A percentile compares a stretch with the other conserved stretches of the same genome.
phyloP scores from a whole-genome alignment of 495 filamentous ascomycete species.

The Oidiodendron maius region DNA sequence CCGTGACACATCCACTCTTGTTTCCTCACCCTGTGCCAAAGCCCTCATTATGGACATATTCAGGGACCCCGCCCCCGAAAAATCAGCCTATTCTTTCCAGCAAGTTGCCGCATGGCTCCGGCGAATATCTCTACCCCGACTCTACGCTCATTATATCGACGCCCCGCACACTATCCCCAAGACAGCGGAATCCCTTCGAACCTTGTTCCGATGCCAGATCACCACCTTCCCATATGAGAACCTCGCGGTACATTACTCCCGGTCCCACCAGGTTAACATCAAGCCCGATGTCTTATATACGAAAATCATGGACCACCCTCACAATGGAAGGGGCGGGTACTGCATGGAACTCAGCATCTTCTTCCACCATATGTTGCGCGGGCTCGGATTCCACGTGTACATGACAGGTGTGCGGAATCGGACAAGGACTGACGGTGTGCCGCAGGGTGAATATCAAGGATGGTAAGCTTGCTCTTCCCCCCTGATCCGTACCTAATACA shows the following conservation, averaged over 20 bases:
- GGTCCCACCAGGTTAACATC: conserved; percentile 44
- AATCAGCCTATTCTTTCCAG: too few relatives aligned
- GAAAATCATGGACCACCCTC: conserved; percentile 52
- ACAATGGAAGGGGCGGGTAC: conserved; percentile 59
- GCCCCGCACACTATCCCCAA: too few relatives aligned
- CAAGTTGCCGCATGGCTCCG: too few relatives aligned
- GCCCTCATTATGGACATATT: too few relatives aligned
- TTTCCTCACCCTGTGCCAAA: too few relatives aligned
- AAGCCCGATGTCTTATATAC: conserved; percentile 51
- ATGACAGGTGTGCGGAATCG: conserved; percentile 29
- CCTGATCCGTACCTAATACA: too few relatives aligned
- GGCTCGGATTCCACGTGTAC: conserved; percentile 54
- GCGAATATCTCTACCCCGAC: too few relatives aligned
- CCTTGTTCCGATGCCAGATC: conserved; percentile 45
- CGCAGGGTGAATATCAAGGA: conserved; percentile 44
- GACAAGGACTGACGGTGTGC: conserved; percentile 17
- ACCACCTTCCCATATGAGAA: conserved; percentile 68
- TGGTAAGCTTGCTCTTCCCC: too few relatives aligned
- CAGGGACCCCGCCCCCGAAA: too few relatives aligned
- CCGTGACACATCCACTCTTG: too few relatives aligned
- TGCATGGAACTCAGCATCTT: conserved; percentile 71
- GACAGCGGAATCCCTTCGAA: conserved; percentile 28
- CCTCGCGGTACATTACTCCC: conserved; percentile 44
- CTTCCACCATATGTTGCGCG: conserved; percentile 58
- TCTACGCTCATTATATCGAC: too few relatives aligned